Base-by-base conservation (phyloP, 2,329 filamentous ascomycete genomes). In the Westerdykella sp. region DNA sequence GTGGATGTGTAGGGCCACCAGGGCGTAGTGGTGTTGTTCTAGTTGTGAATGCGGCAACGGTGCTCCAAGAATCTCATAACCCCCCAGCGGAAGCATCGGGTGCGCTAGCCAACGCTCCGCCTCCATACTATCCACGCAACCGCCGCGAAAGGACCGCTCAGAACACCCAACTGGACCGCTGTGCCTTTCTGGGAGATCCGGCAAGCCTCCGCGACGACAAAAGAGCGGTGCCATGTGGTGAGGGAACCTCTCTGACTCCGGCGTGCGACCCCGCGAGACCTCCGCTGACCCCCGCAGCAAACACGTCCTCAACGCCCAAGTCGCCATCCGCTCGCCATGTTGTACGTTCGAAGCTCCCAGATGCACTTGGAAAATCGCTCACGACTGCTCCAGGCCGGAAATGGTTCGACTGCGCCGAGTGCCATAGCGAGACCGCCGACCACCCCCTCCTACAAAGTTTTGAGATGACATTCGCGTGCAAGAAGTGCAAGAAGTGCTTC, bases 361-460 rank as follows among this genome's bases (percentile, higher is more conserved):
- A 30, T 15, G 4, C 22, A 32, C 15, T 18, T 21, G 6, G 18
- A 21, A 21, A 21, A 21, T 21, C 18, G 18, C 41, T 39, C 25
- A 32, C 25, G 7, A n/a, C n/a, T 28, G 25, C 5, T 28, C 22
- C 58, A 91, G 87, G 87, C 75, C 80, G 81, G 48, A 96, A 95
- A 75, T 98, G 94, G 94, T 98, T 96, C 73, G 93, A 98, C 74
- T 98, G 93, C 71, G 86, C 87, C 52, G 85, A 96, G 67, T 98
- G 93, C 73, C 93, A 98, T 72, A 72, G 73, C 42, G 93, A 98
- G 67, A 75, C 80, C 48, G 85, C 94, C 68, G 70, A 74, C 48
- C 93, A 97, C 67, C 71, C 78, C 31, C 81, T 98, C 16, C 71
- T 79, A 42, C 85, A 95, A 70, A 77, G 75, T 51, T 77, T 83